Base-by-base conservation (phyloP, 345 rosid genomes). In the Eutrema heterophyllum region DNA sequence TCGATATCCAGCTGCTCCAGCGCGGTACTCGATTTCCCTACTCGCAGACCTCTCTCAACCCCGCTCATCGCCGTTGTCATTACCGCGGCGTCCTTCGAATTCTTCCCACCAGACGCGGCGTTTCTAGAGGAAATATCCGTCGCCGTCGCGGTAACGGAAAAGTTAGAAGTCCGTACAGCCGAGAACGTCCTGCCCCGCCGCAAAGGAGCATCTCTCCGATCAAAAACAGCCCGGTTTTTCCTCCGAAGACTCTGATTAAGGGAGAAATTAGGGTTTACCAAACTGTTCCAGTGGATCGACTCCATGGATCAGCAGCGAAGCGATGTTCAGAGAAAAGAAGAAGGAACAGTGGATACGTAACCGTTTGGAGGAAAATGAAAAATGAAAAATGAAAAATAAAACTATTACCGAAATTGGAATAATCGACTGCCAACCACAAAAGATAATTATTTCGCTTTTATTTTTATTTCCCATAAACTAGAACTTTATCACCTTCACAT, bases 1-100 rank as follows among this genome's bases (percentile, higher is more conserved):
- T 94, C 98, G 76, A 94, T 86, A 80, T 94, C 98, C 11, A 94
- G 90, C 83, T 72, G 90, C 50, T 94, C 97, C 87, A 94, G 54
- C 58, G 97, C 97, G 41, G 70, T 61, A 72, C 88, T 90, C 43
- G 96, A 87, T 43, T 70, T 81, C 36, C 69, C 75, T 7, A 73
- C 39, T 53, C 52, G 62, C 13, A 51, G 0, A 71, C 67, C 41
- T 58, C 71, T 64, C 61, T 64, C 75, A 33, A 27, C 38, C 44
- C 52, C 74, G 4, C 32, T 62, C 65, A 26, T 48, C 27, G 56
- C 64, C 59, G 75, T 53, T 21, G 50, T 71, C 73, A 61, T 66
- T 14, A 67, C 7, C 33, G 67, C 40, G 0, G 76, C 46, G 15
- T 77, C 76, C 4, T 15, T 71, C 10, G 75, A 49, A 64, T 35